Evolutionary conservation across 176 grass and related monocot species (phyloP).

Genomic region (Thinopyrum elongatum): DNA sequence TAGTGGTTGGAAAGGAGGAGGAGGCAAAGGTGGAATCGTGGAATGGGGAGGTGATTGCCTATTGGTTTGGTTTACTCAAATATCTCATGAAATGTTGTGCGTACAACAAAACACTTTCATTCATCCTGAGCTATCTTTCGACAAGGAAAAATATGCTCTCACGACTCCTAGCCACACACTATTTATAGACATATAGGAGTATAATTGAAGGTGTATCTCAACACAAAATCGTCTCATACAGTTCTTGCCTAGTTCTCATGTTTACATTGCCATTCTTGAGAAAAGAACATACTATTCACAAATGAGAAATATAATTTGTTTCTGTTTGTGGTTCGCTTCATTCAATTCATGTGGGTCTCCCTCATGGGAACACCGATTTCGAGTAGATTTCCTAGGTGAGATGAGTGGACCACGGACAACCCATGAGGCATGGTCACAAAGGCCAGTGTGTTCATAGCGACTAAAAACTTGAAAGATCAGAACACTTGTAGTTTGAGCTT

Average conservation of each 20-base stretch:
- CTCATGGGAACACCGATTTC: too few relatives aligned
- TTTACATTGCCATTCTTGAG: background rate
- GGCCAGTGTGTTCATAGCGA: too few relatives aligned
- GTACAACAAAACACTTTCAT: background rate
- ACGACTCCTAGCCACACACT: background rate
- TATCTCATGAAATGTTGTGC: background rate
- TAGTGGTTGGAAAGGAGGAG: too few relatives aligned
- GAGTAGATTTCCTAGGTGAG: too few relatives aligned
- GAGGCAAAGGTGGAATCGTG: too few relatives aligned
- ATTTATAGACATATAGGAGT: background rate
- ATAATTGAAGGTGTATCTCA: background rate
- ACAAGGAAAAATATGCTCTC: background rate
- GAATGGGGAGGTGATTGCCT: background rate
- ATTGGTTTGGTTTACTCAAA: background rate
- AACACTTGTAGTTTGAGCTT: too few relatives aligned
- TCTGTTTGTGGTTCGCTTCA: background rate
- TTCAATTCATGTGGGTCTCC: background rate
- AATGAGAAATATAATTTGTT: background rate
- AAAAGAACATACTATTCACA: background rate
- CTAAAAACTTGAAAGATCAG: too few relatives aligned
- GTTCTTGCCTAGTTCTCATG: background rate
- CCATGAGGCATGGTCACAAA: too few relatives aligned
- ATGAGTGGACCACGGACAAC: too few relatives aligned
- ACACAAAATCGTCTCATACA: background rate
- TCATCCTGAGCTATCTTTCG: background rate